A percentile compares a stretch with the other conserved stretches of the same genome.
Evolutionary conservation across 164 flowering plant genomes (phyloP).

Genomic region (Brasenia schreberi): DNA sequence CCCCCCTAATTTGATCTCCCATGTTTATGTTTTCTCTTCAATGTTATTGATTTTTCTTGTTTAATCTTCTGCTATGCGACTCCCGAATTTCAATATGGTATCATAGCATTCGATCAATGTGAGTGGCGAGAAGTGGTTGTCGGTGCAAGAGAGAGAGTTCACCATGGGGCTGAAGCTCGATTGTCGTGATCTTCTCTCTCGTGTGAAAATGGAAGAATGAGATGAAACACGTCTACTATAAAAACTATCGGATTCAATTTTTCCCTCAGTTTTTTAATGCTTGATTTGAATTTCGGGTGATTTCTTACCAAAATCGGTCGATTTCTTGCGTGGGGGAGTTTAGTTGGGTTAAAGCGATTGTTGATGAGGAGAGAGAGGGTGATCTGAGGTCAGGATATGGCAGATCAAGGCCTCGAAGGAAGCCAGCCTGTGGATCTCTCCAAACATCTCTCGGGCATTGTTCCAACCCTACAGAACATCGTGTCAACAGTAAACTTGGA

Average conservation of each 20-base stretch:
- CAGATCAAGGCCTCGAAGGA: conserved; percentile 14
- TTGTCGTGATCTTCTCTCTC: too few species aligned
- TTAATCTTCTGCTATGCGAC: too few species aligned
- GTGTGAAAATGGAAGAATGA: too few species aligned
- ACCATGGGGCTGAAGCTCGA: too few species aligned
- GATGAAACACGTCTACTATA: background rate
- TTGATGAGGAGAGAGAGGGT: background rate
- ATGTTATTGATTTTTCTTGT: too few species aligned
- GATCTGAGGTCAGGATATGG: conserved; percentile 4
- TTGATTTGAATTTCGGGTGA: background rate
- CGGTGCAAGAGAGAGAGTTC: too few species aligned
- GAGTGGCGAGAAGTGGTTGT: too few species aligned
- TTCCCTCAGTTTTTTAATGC: background rate
- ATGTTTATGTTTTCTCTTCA: too few species aligned
- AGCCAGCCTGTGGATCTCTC: conserved; percentile 15
- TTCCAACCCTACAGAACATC: conserved; percentile 35
- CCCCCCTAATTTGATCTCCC: too few species aligned
- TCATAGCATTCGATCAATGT: too few species aligned
- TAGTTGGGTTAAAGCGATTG: background rate
- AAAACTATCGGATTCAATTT: background rate
- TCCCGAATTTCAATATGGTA: too few species aligned
- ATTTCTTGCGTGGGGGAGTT: background rate
- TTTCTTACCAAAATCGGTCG: background rate
- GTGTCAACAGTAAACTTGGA: conserved; percentile 94
- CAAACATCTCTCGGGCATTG: conserved; percentile 18